Base-by-base conservation (phyloP, 192 early-diverging fungal genomes). In the Globomyces pollinis-pini region DNA sequence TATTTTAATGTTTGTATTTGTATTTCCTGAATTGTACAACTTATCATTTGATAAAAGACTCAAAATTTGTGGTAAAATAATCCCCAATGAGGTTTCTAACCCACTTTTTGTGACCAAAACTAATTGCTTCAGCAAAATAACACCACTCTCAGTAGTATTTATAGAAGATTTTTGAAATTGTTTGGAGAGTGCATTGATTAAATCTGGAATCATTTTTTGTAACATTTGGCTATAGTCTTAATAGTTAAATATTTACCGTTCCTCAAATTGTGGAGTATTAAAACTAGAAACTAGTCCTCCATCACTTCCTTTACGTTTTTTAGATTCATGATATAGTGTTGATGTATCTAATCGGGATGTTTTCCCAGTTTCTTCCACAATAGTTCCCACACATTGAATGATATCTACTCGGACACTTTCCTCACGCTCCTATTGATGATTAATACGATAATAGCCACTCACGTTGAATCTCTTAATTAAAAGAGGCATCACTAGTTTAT, bases 381-480 rank as follows among this genome's bases (percentile, higher is more conserved):
- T 69, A 0, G 74, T 68, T 21, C 80, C 81, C 42, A 90, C 85
- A 5, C 90, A 87, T 28, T 70, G 69, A 6, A 94, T 58, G 24
- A 93, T 72, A 65, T 94, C 91, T 15, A 86, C 61, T 20, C 88
- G 78, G 2, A 94, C 91, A 65, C 76, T 84, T 52, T 94, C 91
- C 67, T 93, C 89, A 12, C 90, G 72, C n/a, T n/a, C n/a, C n/a
- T n/a, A n/a, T n/a, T n/a, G n/a, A n/a, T n/a, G n/a, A n/a, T n/a
- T n/a, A n/a, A n/a, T n/a, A n/a, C n/a, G n/a, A n/a, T n/a, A n/a
- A n/a, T n/a, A n/a, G n/a, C n/a, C n/a, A n/a, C n/a, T n/a, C 53
- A 93, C 91, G 52, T 85, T 86, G 60, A 94, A 91, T 28, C 90
- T 68, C 28, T 57, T 60, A 31, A 91, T 87, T 18, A 94, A 69